Evolutionary conservation across 441 rosid genomes (phyloP), one percentile per base, ranked within the genome.

Genomic region (Viola pubescens): DNA sequence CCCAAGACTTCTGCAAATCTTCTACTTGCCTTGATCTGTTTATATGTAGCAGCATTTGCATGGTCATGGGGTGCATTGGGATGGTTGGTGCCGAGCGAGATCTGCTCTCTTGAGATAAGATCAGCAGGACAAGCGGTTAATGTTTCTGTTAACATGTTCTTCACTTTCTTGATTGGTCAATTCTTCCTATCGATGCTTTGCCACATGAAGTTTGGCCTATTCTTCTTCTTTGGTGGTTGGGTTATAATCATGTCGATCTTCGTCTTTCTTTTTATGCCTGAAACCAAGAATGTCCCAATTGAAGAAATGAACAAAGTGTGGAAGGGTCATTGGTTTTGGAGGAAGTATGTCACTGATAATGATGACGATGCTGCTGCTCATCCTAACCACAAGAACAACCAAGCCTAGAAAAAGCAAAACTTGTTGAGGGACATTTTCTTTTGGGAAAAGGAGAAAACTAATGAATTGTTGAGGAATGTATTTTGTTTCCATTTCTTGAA

Each of bases 41-140:
- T 54, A 3, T 84, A 75, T 9, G 95, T 87, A 9, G 82, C 84
- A 1, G 89, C 84, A 8, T 87, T 82, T 52, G 86, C 89, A 2
- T 84, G 95, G 95, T 87, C 95, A 0, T 87, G 94, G 91, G 91
- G 91, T 11, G 88, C 94, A 5, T 63, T 87, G 56, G 94, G 88
- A 37, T 87, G 91, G 91, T 19, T 87, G 44, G 72, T 73, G n/a
- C 90, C 76, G 0, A 66, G 71, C 48, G 75, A 71, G 13, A 62
- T 66, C 5, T 71, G 71, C 53, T 59, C 71, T 0, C 57, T 62
- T 9, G 68, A 71, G 44, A 71, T 71, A 3, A 10, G 71, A 54
- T 79, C 83, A 8, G 81, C 81, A 3, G 83, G 81, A 19, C 81
- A 77, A 68, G 73, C 83, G 12, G 58, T 81, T 44, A 77, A 75